These are phyloP conservation scores for Orbilia oligospora DNA, from an alignment of 2,329 filamentous ascomycete genomes.

Conservation along the genomic window DNA sequence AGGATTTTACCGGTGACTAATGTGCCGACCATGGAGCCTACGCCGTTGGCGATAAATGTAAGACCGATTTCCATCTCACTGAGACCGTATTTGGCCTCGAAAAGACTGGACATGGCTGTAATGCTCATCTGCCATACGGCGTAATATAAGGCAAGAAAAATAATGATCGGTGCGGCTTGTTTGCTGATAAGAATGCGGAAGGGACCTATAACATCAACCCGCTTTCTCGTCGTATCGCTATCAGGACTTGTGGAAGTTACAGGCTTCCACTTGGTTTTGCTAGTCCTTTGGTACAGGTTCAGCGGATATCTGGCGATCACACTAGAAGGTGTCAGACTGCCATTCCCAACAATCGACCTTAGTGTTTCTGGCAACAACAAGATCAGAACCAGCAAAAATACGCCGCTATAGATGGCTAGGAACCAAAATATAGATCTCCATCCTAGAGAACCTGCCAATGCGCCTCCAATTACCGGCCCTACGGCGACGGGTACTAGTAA, in stretches of 20 bases:
- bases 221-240: slow-evolving; percentile 64
- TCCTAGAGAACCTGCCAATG: slow-evolving; percentile 76
- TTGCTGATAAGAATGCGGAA: slow-evolving; percentile 70
- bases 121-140: slow-evolving; percentile 73
- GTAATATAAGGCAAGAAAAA: slow-evolving; percentile 71
- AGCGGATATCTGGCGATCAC: slow-evolving; percentile 4
- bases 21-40: slow-evolving; percentile 72
- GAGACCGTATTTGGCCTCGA: slow-evolving; percentile 68
- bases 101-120: slow-evolving; percentile 71
- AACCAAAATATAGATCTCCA: slow-evolving; percentile 81
- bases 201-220: slow-evolving; percentile 69
- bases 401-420: slow-evolving; percentile 71
- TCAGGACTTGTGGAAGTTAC: background rate
- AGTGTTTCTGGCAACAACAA: slow-evolving; percentile 70
- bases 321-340: background rate
- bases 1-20: slow-evolving; percentile 71
- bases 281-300: slow-evolving; percentile 19
- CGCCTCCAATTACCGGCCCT: slow-evolving; percentile 76
- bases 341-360: slow-evolving; percentile 29
- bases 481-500: slow-evolving; percentile 71
- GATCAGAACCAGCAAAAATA: slow-evolving; percentile 72
- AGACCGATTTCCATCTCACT: slow-evolving; percentile 70
- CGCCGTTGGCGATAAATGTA: slow-evolving; percentile 73
- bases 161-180: slow-evolving; percentile 68
- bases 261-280: slow-evolving; percentile 15